Evolutionary conservation across 768 basidiomycete genomes (phyloP), one percentile per base, ranked within the genome.

Genomic region (Kwoniella sp.): DNA sequence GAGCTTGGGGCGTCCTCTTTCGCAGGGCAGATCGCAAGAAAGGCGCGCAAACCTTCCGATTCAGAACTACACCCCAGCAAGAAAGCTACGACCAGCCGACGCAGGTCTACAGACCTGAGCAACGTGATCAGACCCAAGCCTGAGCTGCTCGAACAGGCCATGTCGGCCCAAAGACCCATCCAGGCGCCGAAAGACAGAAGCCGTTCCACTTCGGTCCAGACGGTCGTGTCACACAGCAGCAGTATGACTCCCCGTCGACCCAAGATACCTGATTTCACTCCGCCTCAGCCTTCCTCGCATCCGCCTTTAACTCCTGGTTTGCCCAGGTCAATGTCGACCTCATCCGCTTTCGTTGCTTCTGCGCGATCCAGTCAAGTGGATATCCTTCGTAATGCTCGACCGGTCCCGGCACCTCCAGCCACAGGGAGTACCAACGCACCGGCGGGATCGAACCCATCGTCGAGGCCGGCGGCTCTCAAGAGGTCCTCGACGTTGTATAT

Each of bases 351-450:
- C 49, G 40, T 46, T 37, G 33, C 31, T 26, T 45, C 59, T 3
- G 51, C 40, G 31, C 65, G 64, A 50, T 51, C 56, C 27, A 57
- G 53, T 41, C 64, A 69, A 52, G 67, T 51, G 14, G 62, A 63
- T 15, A 45, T 62, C 12, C 62, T 69, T n/a, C 43, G 49, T 19
- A 61, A 57, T 26, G 67, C 67, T 19, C 34, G 67, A 42, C 56
- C 57, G 8, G 62, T 60, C 15, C 67, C 65, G 11, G 48, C 57
- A 2, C 65, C 65, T 17, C 65, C 63, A 4, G 19, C 52, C 19
- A n/a, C n/a, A n/a, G 12, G 36, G 17, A 39, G 14, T 14, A 9
- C 46, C 20, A 29, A 50, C 15, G 25, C 29, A 19, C 6, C 50
- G 9, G 32, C 28, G 20, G 29, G n/a, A 29, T 7, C 19, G 17